Evolutionary conservation across 495 filamentous ascomycete species (phyloP).

Genomic region (Xylaria curta): DNA sequence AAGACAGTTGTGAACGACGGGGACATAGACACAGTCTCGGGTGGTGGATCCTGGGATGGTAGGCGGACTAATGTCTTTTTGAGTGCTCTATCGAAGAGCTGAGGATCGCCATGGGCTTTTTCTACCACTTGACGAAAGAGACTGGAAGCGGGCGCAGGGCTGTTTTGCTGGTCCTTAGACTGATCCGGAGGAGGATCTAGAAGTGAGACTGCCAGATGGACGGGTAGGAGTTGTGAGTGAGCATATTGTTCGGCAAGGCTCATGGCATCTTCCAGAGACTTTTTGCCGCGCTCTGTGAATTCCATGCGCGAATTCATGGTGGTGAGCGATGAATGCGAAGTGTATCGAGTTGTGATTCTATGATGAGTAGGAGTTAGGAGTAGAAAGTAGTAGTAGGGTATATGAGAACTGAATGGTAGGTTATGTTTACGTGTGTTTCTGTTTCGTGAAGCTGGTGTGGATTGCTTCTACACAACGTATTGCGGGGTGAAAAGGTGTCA

Average conservation of each 20-base stretch:
- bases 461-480: conserved; percentile 23
- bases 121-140: conserved; percentile 95
- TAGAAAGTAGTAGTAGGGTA: conserved; percentile 4
- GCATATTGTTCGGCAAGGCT: conserved; percentile 82
- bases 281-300: conserved; percentile 90
- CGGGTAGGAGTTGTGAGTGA: conserved; percentile 85
- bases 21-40: conserved; percentile 80
- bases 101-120: conserved; percentile 89
- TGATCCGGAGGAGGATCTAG: conserved; percentile 82
- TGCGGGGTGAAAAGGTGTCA: neutral
- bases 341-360: neutral
- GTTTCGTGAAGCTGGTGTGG: conserved; percentile 23
- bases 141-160: conserved; percentile 67
- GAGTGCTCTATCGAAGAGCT: conserved; percentile 82
- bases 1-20: conserved; percentile 83
- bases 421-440: conserved; percentile 21
- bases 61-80: conserved; percentile 91
- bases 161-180: conserved; percentile 74
- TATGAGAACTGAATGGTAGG: neutral
- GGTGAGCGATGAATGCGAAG: neutral
- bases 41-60: conserved; percentile 92
- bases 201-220: conserved; percentile 88
- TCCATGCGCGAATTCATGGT: conserved; percentile 67
- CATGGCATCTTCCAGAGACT: conserved; percentile 85
- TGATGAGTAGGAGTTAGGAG: conserved; percentile 1